phyloP scores from a whole-genome alignment of 2,329 filamentous ascomycete genomes.

The Exserohilum turcica region DNA sequence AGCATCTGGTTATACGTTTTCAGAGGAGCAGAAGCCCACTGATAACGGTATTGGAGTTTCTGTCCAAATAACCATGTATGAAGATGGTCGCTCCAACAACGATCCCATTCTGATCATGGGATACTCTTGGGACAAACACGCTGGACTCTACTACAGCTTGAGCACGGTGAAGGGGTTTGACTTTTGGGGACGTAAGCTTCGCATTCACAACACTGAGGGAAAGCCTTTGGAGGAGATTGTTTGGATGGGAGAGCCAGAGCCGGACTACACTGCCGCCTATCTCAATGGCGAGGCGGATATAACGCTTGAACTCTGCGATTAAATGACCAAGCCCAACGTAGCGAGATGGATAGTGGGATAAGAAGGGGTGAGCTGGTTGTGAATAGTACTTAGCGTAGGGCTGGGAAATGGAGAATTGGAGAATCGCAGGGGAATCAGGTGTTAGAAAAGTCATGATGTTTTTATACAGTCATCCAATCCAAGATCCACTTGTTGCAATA shows the following conservation, averaged over 20 bases:
- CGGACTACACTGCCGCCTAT: constrained; percentile 14
- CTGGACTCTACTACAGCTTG: constrained; percentile 33
- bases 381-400: too few relatives aligned
- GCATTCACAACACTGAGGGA: constrained; percentile 14
- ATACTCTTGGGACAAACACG: constrained; percentile 26
- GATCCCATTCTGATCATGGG: constrained; percentile 27
- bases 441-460: too few relatives aligned
- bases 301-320: constrained; percentile 23
- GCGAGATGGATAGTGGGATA: too few relatives aligned
- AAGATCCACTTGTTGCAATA: too few relatives aligned
- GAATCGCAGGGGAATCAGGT: too few relatives aligned
- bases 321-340: too few relatives aligned
- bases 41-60: constrained; percentile 22
- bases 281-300: constrained; percentile 22
- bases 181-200: constrained; percentile 26
- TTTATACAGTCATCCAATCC: too few relatives aligned
- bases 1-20: constrained; percentile 5
- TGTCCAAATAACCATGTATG: constrained; percentile 28
- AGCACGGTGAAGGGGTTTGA: constrained; percentile 25
- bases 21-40: constrained; percentile 23
- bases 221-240: constrained; percentile 15
- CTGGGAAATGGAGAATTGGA: too few relatives aligned
- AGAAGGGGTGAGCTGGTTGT: too few relatives aligned
- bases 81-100: constrained; percentile 17
- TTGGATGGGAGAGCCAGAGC: constrained; percentile 25